phyloP scores from a whole-genome alignment of 345 rosid genomes.

The Bretschneidera sinensis region DNA sequence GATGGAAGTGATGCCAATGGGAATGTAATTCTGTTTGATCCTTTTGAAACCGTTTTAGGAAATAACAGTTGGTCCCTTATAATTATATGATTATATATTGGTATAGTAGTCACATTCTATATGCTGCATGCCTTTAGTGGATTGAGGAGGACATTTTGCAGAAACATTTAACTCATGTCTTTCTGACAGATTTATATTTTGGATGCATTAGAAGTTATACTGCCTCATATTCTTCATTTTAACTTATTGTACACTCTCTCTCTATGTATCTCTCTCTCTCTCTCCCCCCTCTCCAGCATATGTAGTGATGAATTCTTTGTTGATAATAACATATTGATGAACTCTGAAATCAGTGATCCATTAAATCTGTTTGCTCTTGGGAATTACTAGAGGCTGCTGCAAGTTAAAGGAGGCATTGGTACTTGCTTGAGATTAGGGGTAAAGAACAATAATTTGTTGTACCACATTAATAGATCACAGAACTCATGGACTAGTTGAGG shows the following conservation, averaged over 20 bases:
- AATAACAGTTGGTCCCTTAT: background rate
- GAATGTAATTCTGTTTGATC: conserved; percentile 45
- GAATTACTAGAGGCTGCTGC: too few species aligned
- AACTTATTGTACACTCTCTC: background rate
- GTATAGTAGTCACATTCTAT: too few species aligned
- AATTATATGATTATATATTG: background rate
- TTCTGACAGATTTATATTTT: too few species aligned
- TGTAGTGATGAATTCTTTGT: background rate
- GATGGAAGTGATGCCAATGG: conserved; percentile 38
- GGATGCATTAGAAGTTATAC: background rate
- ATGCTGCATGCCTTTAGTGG: background rate
- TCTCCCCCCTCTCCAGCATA: background rate
- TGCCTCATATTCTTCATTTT: background rate
- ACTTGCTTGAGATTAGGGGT: too few species aligned
- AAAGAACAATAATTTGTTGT: too few species aligned
- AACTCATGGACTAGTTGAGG: too few species aligned
- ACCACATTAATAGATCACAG: too few species aligned
- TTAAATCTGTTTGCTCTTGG: background rate
- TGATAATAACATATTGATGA: too few species aligned
- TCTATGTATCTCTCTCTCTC: background rate
- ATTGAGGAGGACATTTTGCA: too few species aligned
- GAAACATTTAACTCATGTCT: too few species aligned
- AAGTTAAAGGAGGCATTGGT: too few species aligned
- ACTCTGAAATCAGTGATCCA: too few species aligned
- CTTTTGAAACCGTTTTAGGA: background rate